Conservation (phyloP, 805 yeast genomes). For the Candida germanica region DNA sequence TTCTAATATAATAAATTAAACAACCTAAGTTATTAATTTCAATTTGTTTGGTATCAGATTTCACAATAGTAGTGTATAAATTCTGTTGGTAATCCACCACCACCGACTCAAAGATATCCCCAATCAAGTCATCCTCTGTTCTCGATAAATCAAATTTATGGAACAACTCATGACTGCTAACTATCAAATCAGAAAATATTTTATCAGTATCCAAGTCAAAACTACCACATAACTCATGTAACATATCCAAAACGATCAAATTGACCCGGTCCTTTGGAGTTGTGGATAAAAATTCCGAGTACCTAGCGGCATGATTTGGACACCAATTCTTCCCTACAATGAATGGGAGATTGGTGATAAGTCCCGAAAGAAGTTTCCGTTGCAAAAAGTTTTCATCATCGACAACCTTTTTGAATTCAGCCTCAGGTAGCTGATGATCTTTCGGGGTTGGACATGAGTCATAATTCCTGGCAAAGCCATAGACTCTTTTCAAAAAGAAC, state of each 20-base stretch:
- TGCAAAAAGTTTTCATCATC: slow-evolving; percentile 63
- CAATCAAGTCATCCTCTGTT: slow-evolving; percentile 25
- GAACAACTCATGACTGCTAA: slow-evolving; percentile 43
- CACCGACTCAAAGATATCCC: slow-evolving; percentile 38
- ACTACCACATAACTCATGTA: slow-evolving; percentile 48
- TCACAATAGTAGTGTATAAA: slow-evolving; percentile 23
- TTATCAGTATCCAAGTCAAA: slow-evolving; percentile 61
- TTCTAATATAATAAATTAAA: slow-evolving; percentile 14
- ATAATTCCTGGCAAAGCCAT: slow-evolving; percentile 54
- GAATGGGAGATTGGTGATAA: slow-evolving; percentile 53
- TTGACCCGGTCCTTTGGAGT: not conserved
- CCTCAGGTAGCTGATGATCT: slow-evolving; percentile 34
- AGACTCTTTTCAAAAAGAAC: slow-evolving; percentile 55
- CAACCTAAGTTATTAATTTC: slow-evolving; percentile 25
- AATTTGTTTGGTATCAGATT: slow-evolving; percentile 24
- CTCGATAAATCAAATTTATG: slow-evolving; percentile 19
- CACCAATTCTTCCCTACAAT: slow-evolving; percentile 20
- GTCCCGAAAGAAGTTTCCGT: slow-evolving; percentile 59
- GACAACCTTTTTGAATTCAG: slow-evolving; percentile 37
- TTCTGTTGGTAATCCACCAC: slow-evolving; percentile 42
- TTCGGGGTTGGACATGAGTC: slow-evolving; percentile 36
- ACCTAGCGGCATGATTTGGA: slow-evolving; percentile 8
- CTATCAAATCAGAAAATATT: slow-evolving; percentile 33
- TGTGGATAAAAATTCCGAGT: slow-evolving; percentile 14
- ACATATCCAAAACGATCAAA: slow-evolving; percentile 21